Evolutionary conservation across 148 eudicot species (phyloP).

Genomic region (Fallopia convolvulus): DNA sequence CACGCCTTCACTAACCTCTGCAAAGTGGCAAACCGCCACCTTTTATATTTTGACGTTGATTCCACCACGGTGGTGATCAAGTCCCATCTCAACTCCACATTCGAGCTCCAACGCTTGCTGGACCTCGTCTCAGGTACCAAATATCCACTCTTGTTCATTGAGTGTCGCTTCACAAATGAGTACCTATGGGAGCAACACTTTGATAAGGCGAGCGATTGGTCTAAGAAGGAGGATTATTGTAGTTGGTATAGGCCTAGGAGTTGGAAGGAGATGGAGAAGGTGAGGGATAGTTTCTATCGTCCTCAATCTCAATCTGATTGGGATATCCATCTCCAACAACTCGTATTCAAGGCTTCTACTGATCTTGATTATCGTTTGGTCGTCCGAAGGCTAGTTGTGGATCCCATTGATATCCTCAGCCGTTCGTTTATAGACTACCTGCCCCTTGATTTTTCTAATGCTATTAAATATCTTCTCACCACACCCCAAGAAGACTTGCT

Average conservation of each 20-base stretch:
- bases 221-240: neutral
- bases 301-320: neutral
- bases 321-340: neutral
- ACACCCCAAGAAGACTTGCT: neutral
- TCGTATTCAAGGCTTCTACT: no score
- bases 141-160: neutral
- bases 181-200: neutral
- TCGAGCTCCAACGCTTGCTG: neutral
- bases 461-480: neutral
- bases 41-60: neutral
- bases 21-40: neutral
- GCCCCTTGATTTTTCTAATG: neutral
- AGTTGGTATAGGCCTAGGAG: neutral
- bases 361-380: no score
- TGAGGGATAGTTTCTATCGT: neutral
- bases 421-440: neutral
- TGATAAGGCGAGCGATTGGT: neutral
- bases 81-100: neutral
- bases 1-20: neutral
- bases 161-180: neutral
- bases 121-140: neutral
- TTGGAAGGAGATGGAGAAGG: neutral
- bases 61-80: neutral
- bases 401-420: neutral
- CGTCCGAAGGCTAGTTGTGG: neutral